phyloP scores from a whole-genome alignment of 305 asterid genomes.

The Fraxinus paxiana region DNA sequence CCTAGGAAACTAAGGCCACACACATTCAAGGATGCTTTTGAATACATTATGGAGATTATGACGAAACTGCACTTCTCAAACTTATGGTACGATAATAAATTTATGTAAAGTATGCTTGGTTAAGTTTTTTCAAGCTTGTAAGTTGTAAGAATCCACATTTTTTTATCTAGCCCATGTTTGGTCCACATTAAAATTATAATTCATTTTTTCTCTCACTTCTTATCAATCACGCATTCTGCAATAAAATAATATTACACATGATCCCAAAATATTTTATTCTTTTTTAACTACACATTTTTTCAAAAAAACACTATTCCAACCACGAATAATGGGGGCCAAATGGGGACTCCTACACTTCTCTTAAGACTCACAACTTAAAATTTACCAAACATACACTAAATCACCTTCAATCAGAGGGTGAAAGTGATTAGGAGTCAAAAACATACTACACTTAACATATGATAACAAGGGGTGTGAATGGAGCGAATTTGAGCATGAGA shows the following conservation, averaged over 20 bases:
- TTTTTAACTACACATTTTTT: too few species aligned
- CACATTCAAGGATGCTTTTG: not conserved
- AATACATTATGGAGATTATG: not conserved
- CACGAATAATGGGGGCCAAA: too few species aligned
- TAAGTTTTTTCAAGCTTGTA: not conserved
- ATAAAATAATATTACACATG: too few species aligned
- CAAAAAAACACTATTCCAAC: too few species aligned
- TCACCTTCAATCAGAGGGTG: not conserved
- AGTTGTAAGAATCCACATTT: not conserved
- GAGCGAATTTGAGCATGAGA: not conserved
- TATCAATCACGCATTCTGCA: too few species aligned
- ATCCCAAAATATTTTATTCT: too few species aligned
- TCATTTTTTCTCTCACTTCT: too few species aligned
- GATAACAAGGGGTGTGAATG: not conserved
- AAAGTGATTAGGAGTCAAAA: not conserved
- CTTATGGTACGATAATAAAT: not conserved
- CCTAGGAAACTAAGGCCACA: not conserved
- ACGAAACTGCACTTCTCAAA: not conserved
- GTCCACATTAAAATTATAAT: too few species aligned
- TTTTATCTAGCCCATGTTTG: too few species aligned
- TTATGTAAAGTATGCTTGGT: not conserved
- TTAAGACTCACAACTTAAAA: not conserved
- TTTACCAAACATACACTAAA: too few species aligned
- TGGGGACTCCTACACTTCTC: too few species aligned
- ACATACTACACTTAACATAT: not conserved